Evolutionary conservation across 306 rosid genomes (phyloP), one percentile per base, ranked within the genome.

Genomic region (Prinsepia uniflora): DNA sequence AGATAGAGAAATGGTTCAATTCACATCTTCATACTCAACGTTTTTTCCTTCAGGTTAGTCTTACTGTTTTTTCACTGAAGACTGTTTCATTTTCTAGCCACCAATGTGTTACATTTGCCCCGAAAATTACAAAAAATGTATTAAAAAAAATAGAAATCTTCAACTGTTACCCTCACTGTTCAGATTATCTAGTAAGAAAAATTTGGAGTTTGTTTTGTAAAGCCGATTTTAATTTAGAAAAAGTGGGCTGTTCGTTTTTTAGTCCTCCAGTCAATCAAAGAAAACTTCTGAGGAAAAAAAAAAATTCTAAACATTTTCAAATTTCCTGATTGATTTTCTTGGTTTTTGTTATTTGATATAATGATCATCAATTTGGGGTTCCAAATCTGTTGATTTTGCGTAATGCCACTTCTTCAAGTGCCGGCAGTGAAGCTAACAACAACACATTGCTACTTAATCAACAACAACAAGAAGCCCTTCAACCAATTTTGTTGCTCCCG

Each of bases 321-420:
- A 7, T 56, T 34, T 47, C 68, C 10, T 71, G 44, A 55, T 40
- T 24, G 46, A 66, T n/a, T 40, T 17, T 18, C 17, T 39, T 12
- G 10, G 19, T 17, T 6, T 15, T 41, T 34, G 17, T 14, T n/a
- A 5, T 56, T 15, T 4, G 40, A 56, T 56, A 56, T 52, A 44
- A 10, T 41, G 22, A 52, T 41, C 22, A 15, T 15, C 36, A 30
- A 66, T 17, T 34, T 34, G 5, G 47, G 3, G 22, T 54, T 20
- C 44, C 22, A 55, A 46, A 48, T 65, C 2, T 44, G 46, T 65
- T 65, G 45, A 42, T 47, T 40, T 44, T 65, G 66, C 70, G 70
- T n/a, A 43, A 43, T 65, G 63, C 72, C 48, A 44, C 58, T 55
- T 41, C 45, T 24, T 53, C 20, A 30, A 36, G 72, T 45, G 72